phyloP scores from a whole-genome alignment of 192 early-diverging fungal genomes.

The Entomortierella beljakovae region DNA sequence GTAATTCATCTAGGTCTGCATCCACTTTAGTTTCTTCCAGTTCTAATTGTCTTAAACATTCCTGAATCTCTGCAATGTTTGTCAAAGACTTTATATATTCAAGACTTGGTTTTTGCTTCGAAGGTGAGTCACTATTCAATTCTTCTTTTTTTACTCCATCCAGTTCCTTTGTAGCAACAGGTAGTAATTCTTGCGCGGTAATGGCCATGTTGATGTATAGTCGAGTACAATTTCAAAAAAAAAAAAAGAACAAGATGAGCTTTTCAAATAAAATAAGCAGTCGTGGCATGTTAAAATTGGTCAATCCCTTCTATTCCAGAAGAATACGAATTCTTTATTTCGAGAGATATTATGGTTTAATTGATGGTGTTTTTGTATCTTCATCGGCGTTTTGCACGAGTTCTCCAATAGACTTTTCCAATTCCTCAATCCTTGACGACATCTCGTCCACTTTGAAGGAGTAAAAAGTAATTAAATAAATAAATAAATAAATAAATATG shows the following conservation, averaged over 20 bases:
- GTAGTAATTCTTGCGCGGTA: slow-evolving; percentile 8
- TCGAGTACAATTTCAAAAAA: no score
- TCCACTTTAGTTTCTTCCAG: slow-evolving; percentile 75
- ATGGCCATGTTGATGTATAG: slow-evolving; percentile 8
- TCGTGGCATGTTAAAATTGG: no score
- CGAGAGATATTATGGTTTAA: no score
- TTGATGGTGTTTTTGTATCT: slow-evolving; percentile 19
- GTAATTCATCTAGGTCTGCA: slow-evolving; percentile 64
- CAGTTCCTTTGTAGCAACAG: not conserved
- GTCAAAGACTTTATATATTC: slow-evolving; percentile 63
- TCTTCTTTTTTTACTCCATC: not conserved
- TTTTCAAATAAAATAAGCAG: no score
- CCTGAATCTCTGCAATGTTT: slow-evolving; percentile 70
- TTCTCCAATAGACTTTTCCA: slow-evolving; percentile 53
- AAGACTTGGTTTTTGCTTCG: slow-evolving; percentile 8
- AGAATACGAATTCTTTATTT: not conserved
- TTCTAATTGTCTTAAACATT: slow-evolving; percentile 67
- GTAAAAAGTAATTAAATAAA: not conserved
- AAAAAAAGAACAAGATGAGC: no score
- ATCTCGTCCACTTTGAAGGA: slow-evolving; percentile 42
- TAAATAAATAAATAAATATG: not conserved
- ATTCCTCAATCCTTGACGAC: slow-evolving; percentile 47
- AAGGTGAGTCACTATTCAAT: not conserved
- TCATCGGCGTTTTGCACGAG: slow-evolving; percentile 47
- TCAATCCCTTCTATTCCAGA: not conserved